These are phyloP conservation scores for grape (Vitis vinifera) DNA, from an alignment of 164 flowering plant species.

Conservation along the genomic window ASM3070453v1 NC_081818.1:27072501-27073000, in stretches of 20 bases:
- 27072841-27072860: not conserved
- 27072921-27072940: no score
- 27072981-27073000: no score
- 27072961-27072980: no score
- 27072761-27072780: no score
- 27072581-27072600: not conserved
- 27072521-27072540: constrained; percentile 52
- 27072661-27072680: not conserved
- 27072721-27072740: not conserved
- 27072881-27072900: not conserved
- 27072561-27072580: not conserved
- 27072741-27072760: no score
- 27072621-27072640: not conserved
- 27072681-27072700: not conserved
- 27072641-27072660: not conserved
- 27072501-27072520: constrained; percentile 99
- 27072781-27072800: no score
- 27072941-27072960: no score
- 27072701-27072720: not conserved
- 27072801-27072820: no score
- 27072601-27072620: not conserved
- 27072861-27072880: not conserved
- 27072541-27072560: not conserved
- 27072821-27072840: not conserved
- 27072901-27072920: no score